A percentile compares a stretch with the other conserved stretches of the same genome.
These are phyloP conservation scores for Corylus avellana DNA, from an alignment of 306 rosid genomes.

Conservation along the genomic window DNA sequence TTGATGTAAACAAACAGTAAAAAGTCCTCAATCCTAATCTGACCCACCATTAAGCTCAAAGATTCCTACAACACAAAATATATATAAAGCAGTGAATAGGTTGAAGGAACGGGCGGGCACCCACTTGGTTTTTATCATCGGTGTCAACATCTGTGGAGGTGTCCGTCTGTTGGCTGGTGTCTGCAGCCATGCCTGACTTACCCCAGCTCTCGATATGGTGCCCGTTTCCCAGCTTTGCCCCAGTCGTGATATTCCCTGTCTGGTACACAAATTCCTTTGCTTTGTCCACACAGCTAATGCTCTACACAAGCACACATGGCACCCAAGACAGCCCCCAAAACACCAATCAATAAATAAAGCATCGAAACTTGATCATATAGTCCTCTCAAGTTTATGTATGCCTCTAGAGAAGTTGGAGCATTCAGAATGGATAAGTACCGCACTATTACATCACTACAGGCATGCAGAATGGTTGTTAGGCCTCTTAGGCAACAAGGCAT, in stretches of 20 bases:
- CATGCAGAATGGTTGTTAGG: no score
- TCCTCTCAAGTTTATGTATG: background rate
- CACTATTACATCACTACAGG: no score
- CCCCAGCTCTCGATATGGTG: constrained; percentile 75
- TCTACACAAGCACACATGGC: constrained; percentile 29
- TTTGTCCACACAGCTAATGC: constrained; percentile 46
- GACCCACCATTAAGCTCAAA: constrained; percentile 2
- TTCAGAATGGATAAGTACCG: no score
- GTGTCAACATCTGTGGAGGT: constrained; percentile 73
- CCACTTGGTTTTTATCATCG: constrained; percentile 57
- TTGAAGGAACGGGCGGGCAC: constrained; percentile 1
- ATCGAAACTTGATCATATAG: background rate
- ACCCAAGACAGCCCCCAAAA: background rate
- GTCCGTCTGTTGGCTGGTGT: constrained; percentile 69
- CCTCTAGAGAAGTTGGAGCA: constrained; percentile 2
- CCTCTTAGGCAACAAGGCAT: no score
- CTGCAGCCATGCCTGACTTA: constrained; percentile 61
- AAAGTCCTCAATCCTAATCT: background rate
- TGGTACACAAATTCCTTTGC: constrained; percentile 28
- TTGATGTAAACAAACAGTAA: background rate
- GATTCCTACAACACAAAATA: background rate
- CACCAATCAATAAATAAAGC: background rate
- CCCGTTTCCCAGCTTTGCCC: constrained; percentile 52
- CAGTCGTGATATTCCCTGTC: constrained; percentile 30
- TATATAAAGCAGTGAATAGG: background rate